Evolutionary conservation across 345 rosid genomes (phyloP).

Genomic region (Excoecaria agallocha): DNA sequence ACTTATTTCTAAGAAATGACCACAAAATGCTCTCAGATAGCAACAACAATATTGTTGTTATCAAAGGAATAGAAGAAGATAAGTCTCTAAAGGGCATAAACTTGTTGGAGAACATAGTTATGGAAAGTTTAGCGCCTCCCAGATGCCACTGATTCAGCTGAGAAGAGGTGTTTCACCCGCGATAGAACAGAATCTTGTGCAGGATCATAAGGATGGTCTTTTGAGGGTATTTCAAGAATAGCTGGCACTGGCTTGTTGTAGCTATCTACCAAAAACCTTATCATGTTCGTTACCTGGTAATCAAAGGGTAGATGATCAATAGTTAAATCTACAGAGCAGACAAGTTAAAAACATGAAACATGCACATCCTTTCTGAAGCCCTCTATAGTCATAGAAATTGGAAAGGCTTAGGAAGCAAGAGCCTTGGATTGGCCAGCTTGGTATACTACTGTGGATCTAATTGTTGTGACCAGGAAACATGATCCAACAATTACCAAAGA

Average conservation of each 20-base stretch:
- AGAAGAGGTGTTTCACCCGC: slow-evolving; percentile 69
- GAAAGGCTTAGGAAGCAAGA: background rate
- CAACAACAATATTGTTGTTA: background rate
- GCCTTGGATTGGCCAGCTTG: background rate
- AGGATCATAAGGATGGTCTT: slow-evolving; percentile 8
- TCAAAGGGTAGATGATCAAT: background rate
- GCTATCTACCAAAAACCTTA: slow-evolving; percentile 85
- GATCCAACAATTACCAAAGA: too few relatives aligned
- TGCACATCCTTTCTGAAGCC: background rate
- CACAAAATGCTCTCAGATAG: background rate
- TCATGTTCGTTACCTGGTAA: slow-evolving; percentile 88
- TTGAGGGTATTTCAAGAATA: slow-evolving; percentile 61
- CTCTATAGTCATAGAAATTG: background rate
- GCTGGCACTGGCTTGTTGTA: slow-evolving; percentile 90
- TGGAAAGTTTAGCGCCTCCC: slow-evolving; percentile 51
- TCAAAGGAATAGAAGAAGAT: background rate
- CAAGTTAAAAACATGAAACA: background rate
- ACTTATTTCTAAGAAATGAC: background rate
- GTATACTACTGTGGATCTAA: background rate
- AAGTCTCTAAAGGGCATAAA: background rate
- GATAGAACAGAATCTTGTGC: slow-evolving; percentile 95
- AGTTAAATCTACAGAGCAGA: background rate
- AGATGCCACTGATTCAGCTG: slow-evolving; percentile 80
- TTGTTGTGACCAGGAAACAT: too few relatives aligned
- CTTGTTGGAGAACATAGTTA: background rate